These are phyloP conservation scores for Dendrocalamus latiflorus DNA, from an alignment of 202 grass and related monocot species.

Conservation along the genomic window DNA sequence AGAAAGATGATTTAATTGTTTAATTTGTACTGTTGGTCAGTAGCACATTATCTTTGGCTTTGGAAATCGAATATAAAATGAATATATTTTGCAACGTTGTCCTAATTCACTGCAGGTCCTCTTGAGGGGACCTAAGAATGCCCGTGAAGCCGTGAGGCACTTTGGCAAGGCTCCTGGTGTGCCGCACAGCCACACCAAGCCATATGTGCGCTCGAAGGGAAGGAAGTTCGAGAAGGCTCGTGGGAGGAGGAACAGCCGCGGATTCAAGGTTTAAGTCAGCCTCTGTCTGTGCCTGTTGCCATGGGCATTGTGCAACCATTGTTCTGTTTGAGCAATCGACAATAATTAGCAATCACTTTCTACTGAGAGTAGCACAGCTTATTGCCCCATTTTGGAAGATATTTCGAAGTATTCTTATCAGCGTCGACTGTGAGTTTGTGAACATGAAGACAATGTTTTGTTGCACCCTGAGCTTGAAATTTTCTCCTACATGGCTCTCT, in stretches of 20 bases:
- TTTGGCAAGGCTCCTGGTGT: slow-evolving; percentile 84
- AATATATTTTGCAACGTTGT: background rate
- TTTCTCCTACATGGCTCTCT: background rate
- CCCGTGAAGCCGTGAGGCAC: slow-evolving; percentile 73
- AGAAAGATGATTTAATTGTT: background rate
- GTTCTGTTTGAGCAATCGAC: slow-evolving; percentile 33
- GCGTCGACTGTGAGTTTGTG: background rate
- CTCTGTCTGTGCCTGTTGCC: background rate
- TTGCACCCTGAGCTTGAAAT: background rate
- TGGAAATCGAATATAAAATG: background rate
- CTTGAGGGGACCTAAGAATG: slow-evolving; percentile 80
- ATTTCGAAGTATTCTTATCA: background rate
- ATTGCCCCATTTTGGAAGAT: slow-evolving; percentile 23
- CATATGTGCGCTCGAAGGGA: slow-evolving; percentile 74
- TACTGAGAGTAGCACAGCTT: slow-evolving; percentile 28
- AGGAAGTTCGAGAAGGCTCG: slow-evolving; percentile 85
- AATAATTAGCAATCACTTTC: slow-evolving; percentile 37
- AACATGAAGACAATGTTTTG: slow-evolving; percentile 19
- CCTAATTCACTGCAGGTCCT: slow-evolving; percentile 33
- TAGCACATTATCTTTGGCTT: background rate
- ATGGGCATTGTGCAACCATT: background rate
- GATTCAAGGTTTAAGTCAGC: slow-evolving; percentile 58
- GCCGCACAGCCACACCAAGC: slow-evolving; percentile 85
- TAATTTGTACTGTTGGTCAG: background rate
- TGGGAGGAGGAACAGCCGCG: slow-evolving; percentile 76